Evolutionary conservation across 2,329 filamentous ascomycete genomes (phyloP).

Genomic region (Grosmannia clavigera): DNA sequence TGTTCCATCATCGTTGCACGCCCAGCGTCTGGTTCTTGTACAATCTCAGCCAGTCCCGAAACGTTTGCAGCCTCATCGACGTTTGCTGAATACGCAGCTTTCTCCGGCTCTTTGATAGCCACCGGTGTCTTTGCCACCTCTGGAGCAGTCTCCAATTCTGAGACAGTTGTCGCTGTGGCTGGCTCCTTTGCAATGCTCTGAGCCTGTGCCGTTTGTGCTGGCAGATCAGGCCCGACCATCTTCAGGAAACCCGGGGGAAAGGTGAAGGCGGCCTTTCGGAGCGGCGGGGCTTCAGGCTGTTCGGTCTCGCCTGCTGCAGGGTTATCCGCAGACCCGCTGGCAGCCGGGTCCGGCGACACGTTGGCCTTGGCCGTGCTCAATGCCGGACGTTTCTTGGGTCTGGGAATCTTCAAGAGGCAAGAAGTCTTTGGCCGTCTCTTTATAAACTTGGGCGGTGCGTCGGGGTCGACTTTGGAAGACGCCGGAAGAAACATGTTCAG

Average conservation of each 20-base stretch:
- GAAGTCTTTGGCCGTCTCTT: neutral
- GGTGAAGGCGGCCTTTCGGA: neutral
- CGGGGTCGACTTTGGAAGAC: neutral
- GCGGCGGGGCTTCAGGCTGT: neutral
- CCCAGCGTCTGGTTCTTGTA: neutral
- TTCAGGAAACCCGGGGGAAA: neutral
- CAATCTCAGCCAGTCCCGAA: neutral
- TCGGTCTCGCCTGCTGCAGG: neutral
- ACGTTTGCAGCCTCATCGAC: neutral
- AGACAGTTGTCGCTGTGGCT: neutral
- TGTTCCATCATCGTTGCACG: neutral
- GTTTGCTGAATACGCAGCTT: neutral
- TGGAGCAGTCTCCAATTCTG: neutral
- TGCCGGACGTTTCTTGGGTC: neutral
- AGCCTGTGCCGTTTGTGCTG: neutral
- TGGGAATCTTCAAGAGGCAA: neutral
- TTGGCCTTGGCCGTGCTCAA: neutral
- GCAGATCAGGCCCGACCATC: neutral
- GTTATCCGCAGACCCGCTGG: neutral
- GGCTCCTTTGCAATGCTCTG: neutral
- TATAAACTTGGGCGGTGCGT: neutral
- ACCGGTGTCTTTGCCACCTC: neutral
- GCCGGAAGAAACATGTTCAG: neutral
- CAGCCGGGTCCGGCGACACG: neutral
- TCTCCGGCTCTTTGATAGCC: neutral